Evolutionary conservation across 2,329 filamentous ascomycete species (phyloP), one percentile per base, ranked within the genome.

Genomic region (Blumeriella jaapii): DNA sequence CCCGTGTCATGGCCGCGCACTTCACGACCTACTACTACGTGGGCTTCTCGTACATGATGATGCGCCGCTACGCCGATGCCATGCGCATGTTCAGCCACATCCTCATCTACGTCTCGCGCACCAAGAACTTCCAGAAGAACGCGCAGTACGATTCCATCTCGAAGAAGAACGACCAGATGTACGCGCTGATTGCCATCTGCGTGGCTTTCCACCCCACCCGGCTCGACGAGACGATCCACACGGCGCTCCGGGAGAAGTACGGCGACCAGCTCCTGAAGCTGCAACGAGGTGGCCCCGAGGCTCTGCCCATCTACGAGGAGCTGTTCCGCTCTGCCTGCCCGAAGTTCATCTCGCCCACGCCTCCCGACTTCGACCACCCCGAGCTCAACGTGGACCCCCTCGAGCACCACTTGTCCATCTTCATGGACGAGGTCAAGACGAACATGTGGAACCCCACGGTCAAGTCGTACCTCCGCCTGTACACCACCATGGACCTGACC

Each of bases 151-250:
- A 98, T 63, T 93, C 85, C 46, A 95, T 96, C 63, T 87, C 84
- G 55, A 98, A 98, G 82, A 96, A 96, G 78, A 96, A 94, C 63
- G 91, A 98, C 63, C 91, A 98, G 71, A 96, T 98, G 89, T 95
- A 95, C 62, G 91, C 91, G 24, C 75, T 98, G 50, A 93, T 98
- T 53, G 89, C 91, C 62, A 96, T 98, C 67, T 98, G 91, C 63
- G 87, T 96, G 39, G 87, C 91, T 48, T 93, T 98, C 73, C 83
- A 94, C 65, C 91, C 91, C 40, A 96, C 89, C 38, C 78, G 91
- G 52, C 77, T 98, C 54, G 91, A 98, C 60, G 91, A 98, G 70
- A 96, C 89, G 58, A 95, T 98, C 67, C 91, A 98, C 77, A 93
- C 85, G 43, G 86, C 89, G 45, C 78, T 98, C 36, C 79, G 91